phyloP scores from a whole-genome alignment of 805 yeast species.

The Lipomyces chichibuensis region DNA sequence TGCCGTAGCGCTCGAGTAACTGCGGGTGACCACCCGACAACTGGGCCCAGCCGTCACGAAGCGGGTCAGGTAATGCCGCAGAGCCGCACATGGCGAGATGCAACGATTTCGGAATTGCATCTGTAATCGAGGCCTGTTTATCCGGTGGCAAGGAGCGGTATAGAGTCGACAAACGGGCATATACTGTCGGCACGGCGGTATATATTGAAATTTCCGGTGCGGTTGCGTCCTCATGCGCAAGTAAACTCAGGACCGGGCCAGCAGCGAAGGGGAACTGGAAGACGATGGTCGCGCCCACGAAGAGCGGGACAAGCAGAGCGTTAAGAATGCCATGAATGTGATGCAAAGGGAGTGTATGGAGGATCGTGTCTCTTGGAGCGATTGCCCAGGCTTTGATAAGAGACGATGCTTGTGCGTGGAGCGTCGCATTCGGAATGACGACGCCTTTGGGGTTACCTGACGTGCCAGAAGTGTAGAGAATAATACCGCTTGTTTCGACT shows the following conservation, averaged over 20 bases:
- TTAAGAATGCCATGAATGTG: conserved; percentile 45
- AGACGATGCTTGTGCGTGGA: conserved; percentile 42
- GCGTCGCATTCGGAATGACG: conserved; percentile 42
- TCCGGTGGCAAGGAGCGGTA: conserved; percentile 28
- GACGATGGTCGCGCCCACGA: conserved; percentile 42
- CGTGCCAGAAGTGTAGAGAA: conserved; percentile 45
- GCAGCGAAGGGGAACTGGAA: conserved; percentile 43
- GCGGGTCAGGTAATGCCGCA: conserved; percentile 44
- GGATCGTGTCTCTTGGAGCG: conserved; percentile 37
- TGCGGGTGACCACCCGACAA: conserved; percentile 41
- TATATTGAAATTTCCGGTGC: conserved; percentile 41
- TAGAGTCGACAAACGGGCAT: conserved; percentile 39
- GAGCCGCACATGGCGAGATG: conserved; percentile 45
- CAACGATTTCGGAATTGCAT: conserved; percentile 34
- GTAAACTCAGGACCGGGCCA: conserved; percentile 35
- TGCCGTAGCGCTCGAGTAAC: conserved; percentile 44
- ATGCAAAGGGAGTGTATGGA: conserved; percentile 45
- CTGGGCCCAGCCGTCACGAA: conserved; percentile 41
- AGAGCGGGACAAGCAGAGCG: conserved; percentile 42
- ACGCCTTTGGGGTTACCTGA: conserved; percentile 46
- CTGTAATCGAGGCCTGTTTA: conserved; percentile 28
- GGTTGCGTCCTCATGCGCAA: conserved; percentile 34
- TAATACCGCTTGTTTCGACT: conserved; percentile 37
- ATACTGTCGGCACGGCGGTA: conserved; percentile 46
- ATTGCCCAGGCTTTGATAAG: conserved; percentile 43